Base-by-base conservation (phyloP, 169 alveolate genomes). In the Plasmodium berghei region DNA sequence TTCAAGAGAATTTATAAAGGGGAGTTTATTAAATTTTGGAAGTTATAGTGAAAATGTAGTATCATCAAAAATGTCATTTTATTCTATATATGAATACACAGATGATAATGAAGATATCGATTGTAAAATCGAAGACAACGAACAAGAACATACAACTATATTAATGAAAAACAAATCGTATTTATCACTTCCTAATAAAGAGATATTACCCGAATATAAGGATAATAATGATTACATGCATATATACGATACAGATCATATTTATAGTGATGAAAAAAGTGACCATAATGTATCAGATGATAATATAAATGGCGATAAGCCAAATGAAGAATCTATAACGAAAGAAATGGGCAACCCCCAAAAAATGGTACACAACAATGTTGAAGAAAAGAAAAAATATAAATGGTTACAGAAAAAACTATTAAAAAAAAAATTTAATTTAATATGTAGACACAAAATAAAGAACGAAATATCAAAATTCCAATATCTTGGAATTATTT, bases 21-120 rank as follows among this genome's bases (percentile, higher is more conserved):
- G 52, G 14, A 63, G 40, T 48, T 52, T 46, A 12, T 62, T 45
- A 40, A 34, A 9, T 74, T 22, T 49, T 34, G 46, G 54, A 18
- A 40, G 28, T 26, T 61, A 52, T 14, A 22, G 69, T 9, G 64
- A 42, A 55, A 52, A 80, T 14, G 49, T n/a, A 5, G 26, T 22
- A n/a, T 77, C 34, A n/a, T 77, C 89, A 22, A 62, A 55, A 16
- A 77, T 49, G 46, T 77, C 89, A n/a, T 77, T 77, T 16, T 77
- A 63, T 67, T 80, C 90, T 14, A 67, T 80, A 40, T 80, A 80
- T 59, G 83, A 80, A 34, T 52, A 80, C 46, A 80, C 90, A 1
- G 80, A 80, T 59, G 83, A 73, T 18, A 73, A 56, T 73, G 62
- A 73, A 18, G 72, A 67, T 45, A 80, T 73, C 69, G 90, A 80